phyloP scores from a whole-genome alignment of 1,284 basidiomycete genomes.

The Fomitiporia mediterranea region DNA sequence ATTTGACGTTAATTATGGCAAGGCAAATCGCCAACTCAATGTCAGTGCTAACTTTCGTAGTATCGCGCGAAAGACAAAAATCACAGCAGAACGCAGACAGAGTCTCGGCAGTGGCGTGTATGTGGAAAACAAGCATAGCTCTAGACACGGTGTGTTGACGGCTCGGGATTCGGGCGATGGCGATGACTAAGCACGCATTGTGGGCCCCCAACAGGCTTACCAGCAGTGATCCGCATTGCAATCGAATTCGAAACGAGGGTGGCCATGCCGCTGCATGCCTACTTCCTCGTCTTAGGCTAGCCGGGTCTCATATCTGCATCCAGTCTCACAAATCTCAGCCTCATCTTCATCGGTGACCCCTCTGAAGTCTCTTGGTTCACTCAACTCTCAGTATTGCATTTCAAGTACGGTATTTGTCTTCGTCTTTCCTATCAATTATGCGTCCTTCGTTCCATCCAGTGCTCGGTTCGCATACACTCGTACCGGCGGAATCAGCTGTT shows the following conservation, averaged over 20 bases:
- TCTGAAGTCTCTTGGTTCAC: no score
- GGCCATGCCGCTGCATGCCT: not conserved
- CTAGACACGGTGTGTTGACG: not conserved
- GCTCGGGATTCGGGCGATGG: not conserved
- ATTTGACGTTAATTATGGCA: no score
- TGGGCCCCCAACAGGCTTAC: not conserved
- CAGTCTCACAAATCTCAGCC: not conserved
- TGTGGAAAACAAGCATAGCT: not conserved
- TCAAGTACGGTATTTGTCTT: not conserved
- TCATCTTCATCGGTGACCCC: not conserved
- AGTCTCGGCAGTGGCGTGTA: not conserved
- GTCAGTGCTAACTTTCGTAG: no score
- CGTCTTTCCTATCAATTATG: not conserved
- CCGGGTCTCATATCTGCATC: not conserved
- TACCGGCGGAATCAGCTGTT: not conserved
- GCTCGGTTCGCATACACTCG: not conserved
- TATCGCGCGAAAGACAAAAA: no score
- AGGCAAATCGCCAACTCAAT: no score
- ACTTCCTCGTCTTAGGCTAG: not conserved
- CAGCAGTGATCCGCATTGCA: conserved; percentile 1
- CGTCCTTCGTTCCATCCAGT: conserved; percentile 8
- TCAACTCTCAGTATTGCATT: no score
- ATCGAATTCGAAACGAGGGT: not conserved
- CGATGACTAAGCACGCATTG: not conserved
- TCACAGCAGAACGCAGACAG: no score